phyloP scores from a whole-genome alignment of 768 basidiomycete genomes.

The Trametes villosa region DNA sequence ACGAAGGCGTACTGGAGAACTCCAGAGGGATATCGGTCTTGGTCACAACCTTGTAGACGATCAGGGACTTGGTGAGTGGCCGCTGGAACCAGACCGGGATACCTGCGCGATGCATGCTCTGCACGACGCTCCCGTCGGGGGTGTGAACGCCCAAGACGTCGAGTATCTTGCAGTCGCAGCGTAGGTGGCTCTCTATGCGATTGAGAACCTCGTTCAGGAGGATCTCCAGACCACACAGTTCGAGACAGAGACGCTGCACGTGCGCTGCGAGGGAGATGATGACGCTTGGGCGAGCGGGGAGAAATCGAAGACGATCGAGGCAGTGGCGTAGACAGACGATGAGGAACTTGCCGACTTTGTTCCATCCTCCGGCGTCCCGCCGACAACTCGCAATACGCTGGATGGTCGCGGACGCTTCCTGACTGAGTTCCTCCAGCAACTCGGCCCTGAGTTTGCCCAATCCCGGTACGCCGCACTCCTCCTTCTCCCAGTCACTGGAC shows the following conservation, averaged over 20 bases:
- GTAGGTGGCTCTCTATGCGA: not conserved
- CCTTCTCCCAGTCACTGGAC: not conserved
- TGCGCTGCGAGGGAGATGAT: conserved; percentile 1
- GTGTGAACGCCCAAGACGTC: not conserved
- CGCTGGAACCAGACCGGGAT: conserved; percentile 1
- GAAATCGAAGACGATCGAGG: not conserved
- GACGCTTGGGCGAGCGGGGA: not conserved
- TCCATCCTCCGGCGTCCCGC: not conserved
- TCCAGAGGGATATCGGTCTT: not conserved
- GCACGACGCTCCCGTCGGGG: not conserved
- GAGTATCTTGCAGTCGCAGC: not conserved
- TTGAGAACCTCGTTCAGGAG: not conserved
- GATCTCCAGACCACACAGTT: not conserved
- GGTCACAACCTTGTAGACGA: not conserved
- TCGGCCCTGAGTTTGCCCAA: not conserved
- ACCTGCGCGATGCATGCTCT: not conserved
- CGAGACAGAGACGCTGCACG: not conserved
- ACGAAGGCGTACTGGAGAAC: not conserved
- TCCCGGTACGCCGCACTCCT: not conserved
- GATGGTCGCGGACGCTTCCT: not conserved
- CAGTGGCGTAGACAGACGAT: not conserved
- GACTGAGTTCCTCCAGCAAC: not conserved
- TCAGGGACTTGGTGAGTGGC: not conserved
- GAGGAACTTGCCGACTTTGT: not conserved
- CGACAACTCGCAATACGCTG: not conserved